Evolutionary conservation across 805 yeast species (phyloP).

Genomic region (Barnettozyma siamensis): DNA sequence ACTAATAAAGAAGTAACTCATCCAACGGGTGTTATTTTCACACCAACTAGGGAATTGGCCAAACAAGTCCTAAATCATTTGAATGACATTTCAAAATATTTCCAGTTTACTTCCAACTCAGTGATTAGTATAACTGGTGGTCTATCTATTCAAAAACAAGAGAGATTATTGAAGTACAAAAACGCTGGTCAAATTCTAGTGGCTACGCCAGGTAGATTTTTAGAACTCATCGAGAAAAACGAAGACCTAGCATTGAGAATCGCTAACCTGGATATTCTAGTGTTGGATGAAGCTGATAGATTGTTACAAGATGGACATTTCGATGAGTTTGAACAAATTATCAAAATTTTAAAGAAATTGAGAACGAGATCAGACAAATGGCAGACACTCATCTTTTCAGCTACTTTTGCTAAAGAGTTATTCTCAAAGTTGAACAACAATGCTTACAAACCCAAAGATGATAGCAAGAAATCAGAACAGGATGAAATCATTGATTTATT

Average conservation of each 20-base stretch:
- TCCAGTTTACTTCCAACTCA: constrained; percentile 48
- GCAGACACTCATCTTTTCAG: constrained; percentile 93
- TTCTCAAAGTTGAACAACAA: constrained; percentile 64
- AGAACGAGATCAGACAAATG: constrained; percentile 45
- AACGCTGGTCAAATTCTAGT: constrained; percentile 74
- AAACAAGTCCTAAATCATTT: constrained; percentile 88
- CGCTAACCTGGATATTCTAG: constrained; percentile 43
- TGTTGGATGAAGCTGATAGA: constrained; percentile 95
- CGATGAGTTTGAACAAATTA: constrained; percentile 79
- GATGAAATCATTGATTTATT: constrained; percentile 63
- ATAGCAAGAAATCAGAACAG: constrained; percentile 30
- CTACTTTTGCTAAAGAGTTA: constrained; percentile 81
- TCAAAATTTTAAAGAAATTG: constrained; percentile 53
- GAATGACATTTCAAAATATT: constrained; percentile 43
- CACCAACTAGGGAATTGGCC: constrained; percentile 96
- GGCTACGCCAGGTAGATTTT: constrained; percentile 92
- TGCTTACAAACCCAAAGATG: constrained; percentile 25
- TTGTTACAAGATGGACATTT: constrained; percentile 93
- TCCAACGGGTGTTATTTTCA: constrained; percentile 76
- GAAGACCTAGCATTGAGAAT: constrained; percentile 36
- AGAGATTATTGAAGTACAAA: constrained; percentile 57
- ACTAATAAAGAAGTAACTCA: constrained; percentile 21
- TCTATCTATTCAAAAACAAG: constrained; percentile 87
- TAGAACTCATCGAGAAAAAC: constrained; percentile 71
- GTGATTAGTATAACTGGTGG: constrained; percentile 91